Conservation (phyloP, 352 stramenopile genomes). For the Poterioochromonas sp. region DNA sequence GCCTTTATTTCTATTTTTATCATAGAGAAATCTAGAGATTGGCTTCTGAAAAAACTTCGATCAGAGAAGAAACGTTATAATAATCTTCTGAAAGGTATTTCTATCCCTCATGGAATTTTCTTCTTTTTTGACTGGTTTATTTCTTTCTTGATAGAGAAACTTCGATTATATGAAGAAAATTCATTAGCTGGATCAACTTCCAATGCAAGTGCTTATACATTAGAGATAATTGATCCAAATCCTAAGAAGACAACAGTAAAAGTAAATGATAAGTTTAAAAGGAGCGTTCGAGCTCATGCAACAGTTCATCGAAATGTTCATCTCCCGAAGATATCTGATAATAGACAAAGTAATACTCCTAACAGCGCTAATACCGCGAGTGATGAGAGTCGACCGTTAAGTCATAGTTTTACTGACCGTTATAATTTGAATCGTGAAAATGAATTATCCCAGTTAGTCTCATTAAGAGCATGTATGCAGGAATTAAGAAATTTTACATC, state of each 20-base stretch:
- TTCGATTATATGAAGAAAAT: too few species aligned
- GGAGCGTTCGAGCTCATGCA: neutral
- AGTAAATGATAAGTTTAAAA: neutral
- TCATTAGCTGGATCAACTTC: neutral
- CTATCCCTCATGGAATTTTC: neutral
- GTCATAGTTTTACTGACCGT: neutral
- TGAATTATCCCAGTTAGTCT: neutral
- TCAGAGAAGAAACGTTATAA: slow-evolving; percentile 6
- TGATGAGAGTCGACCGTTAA: neutral
- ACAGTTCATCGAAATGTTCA: neutral
- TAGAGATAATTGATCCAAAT: neutral
- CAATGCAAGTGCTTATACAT: neutral
- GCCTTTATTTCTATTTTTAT: neutral
- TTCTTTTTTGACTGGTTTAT: neutral
- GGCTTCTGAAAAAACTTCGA: slow-evolving; percentile 7
- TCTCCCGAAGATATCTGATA: neutral
- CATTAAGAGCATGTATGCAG: neutral
- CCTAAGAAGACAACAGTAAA: neutral
- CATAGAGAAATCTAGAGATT: slow-evolving; percentile 1
- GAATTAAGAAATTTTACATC: neutral
- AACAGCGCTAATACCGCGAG: neutral
- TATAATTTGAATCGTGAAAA: neutral
- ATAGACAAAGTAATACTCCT: neutral
- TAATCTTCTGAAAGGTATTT: slow-evolving; percentile 1
- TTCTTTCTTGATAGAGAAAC: neutral